These are phyloP conservation scores for Cyclanthera cordifolia DNA, from an alignment of 306 rosid species.

Conservation along the genomic window DNA sequence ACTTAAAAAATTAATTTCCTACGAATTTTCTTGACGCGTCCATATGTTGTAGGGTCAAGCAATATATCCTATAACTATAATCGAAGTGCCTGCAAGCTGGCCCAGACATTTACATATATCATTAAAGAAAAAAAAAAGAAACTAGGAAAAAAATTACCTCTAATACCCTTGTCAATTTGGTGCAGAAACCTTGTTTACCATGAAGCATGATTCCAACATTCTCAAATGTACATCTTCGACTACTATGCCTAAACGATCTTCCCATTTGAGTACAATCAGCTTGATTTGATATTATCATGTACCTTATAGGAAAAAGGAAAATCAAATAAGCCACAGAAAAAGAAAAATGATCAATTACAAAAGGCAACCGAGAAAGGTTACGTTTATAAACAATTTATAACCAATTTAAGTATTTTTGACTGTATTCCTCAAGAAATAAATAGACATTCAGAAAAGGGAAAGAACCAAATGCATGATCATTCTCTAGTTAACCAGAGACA, in stretches of 20 bases:
- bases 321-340: neutral
- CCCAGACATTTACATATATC: too few relatives aligned
- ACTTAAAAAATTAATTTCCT: too few relatives aligned
- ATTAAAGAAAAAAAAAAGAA: too few relatives aligned
- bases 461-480: neutral
- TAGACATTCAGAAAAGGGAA: neutral
- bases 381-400: neutral
- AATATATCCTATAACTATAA: too few relatives aligned
- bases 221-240: slow-evolving; percentile 38
- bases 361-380: neutral
- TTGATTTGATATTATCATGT: slow-evolving; percentile 49
- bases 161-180: slow-evolving; percentile 43
- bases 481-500: neutral
- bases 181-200: slow-evolving; percentile 66
- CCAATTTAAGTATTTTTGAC: neutral
- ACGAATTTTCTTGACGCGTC: too few relatives aligned
- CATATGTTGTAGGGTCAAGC: too few relatives aligned
- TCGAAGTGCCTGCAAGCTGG: too few relatives aligned
- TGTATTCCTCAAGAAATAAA: neutral
- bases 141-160: slow-evolving; percentile 39
- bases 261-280: slow-evolving; percentile 28
- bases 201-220: slow-evolving; percentile 70
- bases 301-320: slow-evolving; percentile 29
- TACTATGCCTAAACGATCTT: slow-evolving; percentile 19
- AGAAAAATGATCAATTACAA: neutral